These are phyloP conservation scores for Cryptosporidium sp. DNA, from an alignment of 169 alveolate genomes.

Conservation along the genomic window DNA sequence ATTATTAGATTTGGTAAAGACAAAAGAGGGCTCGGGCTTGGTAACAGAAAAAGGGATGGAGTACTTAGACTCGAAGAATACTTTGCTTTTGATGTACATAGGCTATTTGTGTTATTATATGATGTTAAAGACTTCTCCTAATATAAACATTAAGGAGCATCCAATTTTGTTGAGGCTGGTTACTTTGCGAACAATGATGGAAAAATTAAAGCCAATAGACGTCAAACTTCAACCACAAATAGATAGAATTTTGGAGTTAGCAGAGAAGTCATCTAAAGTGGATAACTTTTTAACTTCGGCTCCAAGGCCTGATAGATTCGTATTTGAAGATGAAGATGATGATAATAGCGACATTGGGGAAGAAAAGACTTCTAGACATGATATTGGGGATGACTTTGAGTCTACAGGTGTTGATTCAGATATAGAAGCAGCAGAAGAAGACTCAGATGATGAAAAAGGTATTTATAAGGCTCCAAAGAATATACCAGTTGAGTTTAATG, in stretches of 20 bases:
- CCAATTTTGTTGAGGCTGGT: conserved; percentile 77
- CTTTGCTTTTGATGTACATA: conserved; percentile 35
- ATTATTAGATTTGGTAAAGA: conserved; percentile 18
- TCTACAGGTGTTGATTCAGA: conserved; percentile 77
- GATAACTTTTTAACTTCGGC: conserved; percentile 39
- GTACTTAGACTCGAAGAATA: conserved; percentile 64
- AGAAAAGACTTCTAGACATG: conserved; percentile 39
- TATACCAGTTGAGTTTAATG: conserved; percentile 78
- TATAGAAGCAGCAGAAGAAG: conserved; percentile 75
- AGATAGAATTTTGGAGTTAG: conserved; percentile 33
- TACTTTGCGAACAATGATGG: conserved; percentile 73
- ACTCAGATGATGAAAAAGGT: conserved; percentile 45
- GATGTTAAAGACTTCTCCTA: conserved; percentile 72
- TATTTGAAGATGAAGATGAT: conserved; percentile 53
- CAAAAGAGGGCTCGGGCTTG: conserved; percentile 10
- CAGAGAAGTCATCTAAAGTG: conserved; percentile 46
- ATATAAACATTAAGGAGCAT: conserved; percentile 69
- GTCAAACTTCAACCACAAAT: conserved; percentile 63
- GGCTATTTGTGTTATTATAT: conserved; percentile 63
- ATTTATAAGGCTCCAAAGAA: conserved; percentile 77
- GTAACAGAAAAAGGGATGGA: conserved; percentile 64
- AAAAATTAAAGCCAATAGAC: conserved; percentile 74
- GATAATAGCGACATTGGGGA: conserved; percentile 19
- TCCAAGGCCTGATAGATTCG: conserved; percentile 68
- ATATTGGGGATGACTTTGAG: conserved; percentile 27